Evolutionary conservation across 1,284 basidiomycete genomes (phyloP).

Genomic region (Inonotus obliquus): DNA sequence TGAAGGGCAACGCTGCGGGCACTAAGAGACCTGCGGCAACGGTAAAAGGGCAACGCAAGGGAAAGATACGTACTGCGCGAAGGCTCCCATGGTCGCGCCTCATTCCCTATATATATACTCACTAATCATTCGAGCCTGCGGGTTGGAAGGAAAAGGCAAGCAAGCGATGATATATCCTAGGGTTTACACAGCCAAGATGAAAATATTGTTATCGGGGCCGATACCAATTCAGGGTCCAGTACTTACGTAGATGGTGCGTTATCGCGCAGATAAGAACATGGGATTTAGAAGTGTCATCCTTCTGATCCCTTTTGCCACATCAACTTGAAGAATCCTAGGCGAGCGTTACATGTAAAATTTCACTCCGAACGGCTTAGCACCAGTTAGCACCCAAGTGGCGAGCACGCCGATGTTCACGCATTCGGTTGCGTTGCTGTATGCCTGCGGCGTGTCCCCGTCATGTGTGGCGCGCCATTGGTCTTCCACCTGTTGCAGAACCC

Average conservation of each 20-base stretch:
- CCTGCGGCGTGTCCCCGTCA: neutral
- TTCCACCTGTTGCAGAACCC: neutral
- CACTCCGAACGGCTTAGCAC: neutral
- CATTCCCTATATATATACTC: neutral
- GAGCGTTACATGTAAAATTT: slow-evolving; percentile 5
- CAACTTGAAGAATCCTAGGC: neutral
- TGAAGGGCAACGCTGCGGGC: slow-evolving; percentile 2
- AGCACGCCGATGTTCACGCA: neutral
- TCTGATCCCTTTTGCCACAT: neutral
- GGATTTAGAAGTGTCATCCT: neutral
- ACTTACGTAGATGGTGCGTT: neutral
- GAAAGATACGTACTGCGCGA: neutral
- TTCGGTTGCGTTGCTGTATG: neutral
- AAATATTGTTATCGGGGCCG: neutral
- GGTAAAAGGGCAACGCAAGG: neutral
- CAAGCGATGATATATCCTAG: neutral
- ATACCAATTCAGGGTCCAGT: neutral
- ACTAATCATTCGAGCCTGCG: neutral
- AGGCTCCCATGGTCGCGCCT: neutral
- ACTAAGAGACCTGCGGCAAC: slow-evolving; percentile 3
- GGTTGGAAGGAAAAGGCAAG: neutral
- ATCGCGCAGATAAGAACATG: slow-evolving; percentile 3
- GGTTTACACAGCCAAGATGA: neutral
- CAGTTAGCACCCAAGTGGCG: neutral
- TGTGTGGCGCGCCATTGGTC: neutral